These are phyloP conservation scores for Strobilomyces confusus DNA, from an alignment of 768 basidiomycete species.

Conservation along the genomic window DNA sequence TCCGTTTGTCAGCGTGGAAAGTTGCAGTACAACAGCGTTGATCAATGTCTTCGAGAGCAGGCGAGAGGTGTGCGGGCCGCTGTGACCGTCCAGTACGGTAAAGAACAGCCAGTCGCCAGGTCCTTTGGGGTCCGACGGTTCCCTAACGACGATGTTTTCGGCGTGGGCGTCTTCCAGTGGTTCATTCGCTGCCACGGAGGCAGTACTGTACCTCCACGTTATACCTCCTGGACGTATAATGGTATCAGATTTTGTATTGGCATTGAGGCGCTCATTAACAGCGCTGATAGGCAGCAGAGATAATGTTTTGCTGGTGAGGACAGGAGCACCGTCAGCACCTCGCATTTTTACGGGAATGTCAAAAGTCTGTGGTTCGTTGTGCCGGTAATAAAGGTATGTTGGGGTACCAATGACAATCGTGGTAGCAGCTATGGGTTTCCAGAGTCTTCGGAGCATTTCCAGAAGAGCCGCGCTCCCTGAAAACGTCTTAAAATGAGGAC, in stretches of 20 bases:
- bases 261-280: constrained; percentile 55
- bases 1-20: constrained; percentile 50
- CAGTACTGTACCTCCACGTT: constrained; percentile 75
- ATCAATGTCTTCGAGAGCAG: constrained; percentile 82
- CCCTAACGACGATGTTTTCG: constrained; percentile 60
- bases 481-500: not conserved
- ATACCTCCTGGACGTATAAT: constrained; percentile 50
- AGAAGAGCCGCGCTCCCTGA: not conserved
- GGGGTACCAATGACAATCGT: constrained; percentile 54
- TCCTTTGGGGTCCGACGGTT: constrained; percentile 52
- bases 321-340: constrained; percentile 55
- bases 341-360: constrained; percentile 52
- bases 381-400: constrained; percentile 55
- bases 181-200: constrained; percentile 78
- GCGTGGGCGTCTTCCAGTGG: constrained; percentile 90
- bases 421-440: constrained; percentile 62
- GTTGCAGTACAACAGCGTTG: constrained; percentile 75
- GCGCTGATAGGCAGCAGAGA: constrained; percentile 52
- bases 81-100: constrained; percentile 88
- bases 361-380: constrained; percentile 49
- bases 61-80: constrained; percentile 78
- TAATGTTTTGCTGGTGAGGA: constrained; percentile 50
- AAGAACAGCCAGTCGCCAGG: constrained; percentile 81
- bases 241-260: constrained; percentile 46
- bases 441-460: constrained; percentile 58